A percentile compares a stretch with the other conserved stretches of the same genome.
Evolutionary conservation across 2,329 filamentous ascomycete species (phyloP).

Genomic region (Fulvia fulva): DNA sequence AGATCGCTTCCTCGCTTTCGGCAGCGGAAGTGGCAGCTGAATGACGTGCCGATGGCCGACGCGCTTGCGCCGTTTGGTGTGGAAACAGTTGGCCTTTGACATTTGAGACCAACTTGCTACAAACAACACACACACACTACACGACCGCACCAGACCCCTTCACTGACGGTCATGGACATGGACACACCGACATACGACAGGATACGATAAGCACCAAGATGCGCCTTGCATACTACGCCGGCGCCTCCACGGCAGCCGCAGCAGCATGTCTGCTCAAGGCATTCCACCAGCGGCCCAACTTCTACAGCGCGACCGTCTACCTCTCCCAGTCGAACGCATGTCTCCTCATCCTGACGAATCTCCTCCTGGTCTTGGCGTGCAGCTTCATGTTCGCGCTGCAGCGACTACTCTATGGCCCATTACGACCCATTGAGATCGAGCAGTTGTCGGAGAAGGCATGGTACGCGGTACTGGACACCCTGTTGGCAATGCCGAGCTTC

Average conservation of each 20-base stretch:
- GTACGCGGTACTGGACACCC: slow-evolving; percentile 97
- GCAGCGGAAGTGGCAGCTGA: neutral
- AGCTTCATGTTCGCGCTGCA: slow-evolving; percentile 83
- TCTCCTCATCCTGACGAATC: slow-evolving; percentile 88
- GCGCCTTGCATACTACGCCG: slow-evolving; percentile 34
- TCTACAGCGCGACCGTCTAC: slow-evolving; percentile 97
- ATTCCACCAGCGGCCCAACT: slow-evolving; percentile 92
- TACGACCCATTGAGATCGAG: slow-evolving; percentile 92
- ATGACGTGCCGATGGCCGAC: neutral
- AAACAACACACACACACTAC: neutral
- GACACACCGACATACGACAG: slow-evolving; percentile 6
- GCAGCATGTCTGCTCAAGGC: slow-evolving; percentile 81
- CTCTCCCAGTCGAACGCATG: slow-evolving; percentile 95
- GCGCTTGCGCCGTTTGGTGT: neutral
- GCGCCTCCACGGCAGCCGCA: slow-evolving; percentile 73
- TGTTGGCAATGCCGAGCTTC: slow-evolving; percentile 97
- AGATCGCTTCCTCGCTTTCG: neutral
- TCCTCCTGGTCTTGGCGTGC: slow-evolving; percentile 76
- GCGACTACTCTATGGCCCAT: slow-evolving; percentile 80
- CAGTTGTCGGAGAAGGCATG: slow-evolving; percentile 96
- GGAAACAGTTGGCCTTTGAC: slow-evolving; percentile 3
- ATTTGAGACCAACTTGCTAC: neutral
- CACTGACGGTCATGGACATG: slow-evolving; percentile 26
- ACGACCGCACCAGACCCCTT: slow-evolving; percentile 19
- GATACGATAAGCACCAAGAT: slow-evolving; percentile 18